Percentiles rank a stretch among this genome's conserved stretches.
phyloP scores from a whole-genome alignment of 306 rosid species.

The Vicia villosa region DNA sequence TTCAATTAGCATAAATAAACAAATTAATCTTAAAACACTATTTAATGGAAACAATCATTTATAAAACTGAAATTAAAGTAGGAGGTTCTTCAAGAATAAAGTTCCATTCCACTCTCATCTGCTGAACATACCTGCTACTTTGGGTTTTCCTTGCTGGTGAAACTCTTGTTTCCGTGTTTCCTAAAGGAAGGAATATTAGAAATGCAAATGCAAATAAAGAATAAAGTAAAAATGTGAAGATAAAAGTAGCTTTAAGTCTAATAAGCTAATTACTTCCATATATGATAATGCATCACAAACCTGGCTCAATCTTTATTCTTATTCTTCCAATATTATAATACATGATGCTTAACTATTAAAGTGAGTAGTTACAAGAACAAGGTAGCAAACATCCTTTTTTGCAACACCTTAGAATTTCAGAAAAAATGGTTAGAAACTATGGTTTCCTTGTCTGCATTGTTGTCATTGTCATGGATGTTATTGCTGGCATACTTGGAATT shows the following conservation, averaged over 20 bases:
- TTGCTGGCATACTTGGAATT: conserved; percentile 83
- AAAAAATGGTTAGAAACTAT: conserved; percentile 55
- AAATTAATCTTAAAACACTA: no score
- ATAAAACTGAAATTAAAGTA: no score
- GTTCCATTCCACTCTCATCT: conserved; percentile 6
- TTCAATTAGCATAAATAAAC: no score
- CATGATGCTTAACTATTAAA: conserved; percentile 17
- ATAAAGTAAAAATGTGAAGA: conserved; percentile 39
- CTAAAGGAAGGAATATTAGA: conserved; percentile 64
- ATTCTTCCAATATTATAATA: conserved; percentile 33
- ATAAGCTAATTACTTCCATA: conserved; percentile 39
- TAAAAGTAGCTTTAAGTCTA: conserved; percentile 59
- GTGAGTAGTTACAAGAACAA: conserved; percentile 37
- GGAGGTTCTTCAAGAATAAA: no score
- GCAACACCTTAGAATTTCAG: not conserved
- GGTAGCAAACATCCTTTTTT: conserved; percentile 25
- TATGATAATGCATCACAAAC: conserved; percentile 32
- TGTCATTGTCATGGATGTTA: conserved; percentile 59
- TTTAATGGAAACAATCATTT: no score
- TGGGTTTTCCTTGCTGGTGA: conserved; percentile 41
- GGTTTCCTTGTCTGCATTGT: conserved; percentile 61
- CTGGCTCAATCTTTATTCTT: conserved; percentile 54
- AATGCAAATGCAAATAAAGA: conserved; percentile 33
- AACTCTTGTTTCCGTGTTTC: conserved; percentile 63
- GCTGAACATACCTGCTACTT: not conserved